Conservation (phyloP, 2,329 filamentous ascomycete species). For the Plenodomus biglobosus region DNA sequence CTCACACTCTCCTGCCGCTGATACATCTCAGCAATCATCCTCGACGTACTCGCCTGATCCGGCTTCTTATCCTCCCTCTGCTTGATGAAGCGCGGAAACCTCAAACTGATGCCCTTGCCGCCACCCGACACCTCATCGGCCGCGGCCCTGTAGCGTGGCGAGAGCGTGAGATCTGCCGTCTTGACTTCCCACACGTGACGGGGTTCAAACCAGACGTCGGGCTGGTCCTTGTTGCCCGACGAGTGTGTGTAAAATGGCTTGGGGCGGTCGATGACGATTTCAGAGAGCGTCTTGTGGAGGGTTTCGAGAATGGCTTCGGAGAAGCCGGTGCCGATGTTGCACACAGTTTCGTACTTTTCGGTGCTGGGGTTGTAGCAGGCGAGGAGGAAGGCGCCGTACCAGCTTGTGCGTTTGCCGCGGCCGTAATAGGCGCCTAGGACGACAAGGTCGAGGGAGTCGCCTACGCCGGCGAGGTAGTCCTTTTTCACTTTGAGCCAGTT, state of each 20-base stretch:
- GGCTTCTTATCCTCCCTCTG: constrained; percentile 93
- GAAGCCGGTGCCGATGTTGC: constrained; percentile 98
- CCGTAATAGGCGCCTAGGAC: constrained; percentile 93
- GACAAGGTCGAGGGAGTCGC: constrained; percentile 94
- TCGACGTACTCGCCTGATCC: constrained; percentile 80
- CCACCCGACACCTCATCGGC: constrained; percentile 72
- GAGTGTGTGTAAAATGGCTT: constrained; percentile 96
- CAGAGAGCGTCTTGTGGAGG: constrained; percentile 72
- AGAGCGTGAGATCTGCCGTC: constrained; percentile 91
- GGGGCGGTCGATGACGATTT: constrained; percentile 79
- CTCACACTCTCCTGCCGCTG: constrained; percentile 86
- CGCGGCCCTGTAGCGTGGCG: constrained; percentile 90
- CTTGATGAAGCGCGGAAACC: constrained; percentile 93
- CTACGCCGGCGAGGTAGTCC: constrained; percentile 90
- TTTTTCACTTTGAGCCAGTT: constrained; percentile 99
- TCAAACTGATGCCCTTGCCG: constrained; percentile 77
- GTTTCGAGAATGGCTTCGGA: constrained; percentile 92
- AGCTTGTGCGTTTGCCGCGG: constrained; percentile 90
- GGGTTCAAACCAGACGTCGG: constrained; percentile 98
- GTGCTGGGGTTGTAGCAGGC: constrained; percentile 83
- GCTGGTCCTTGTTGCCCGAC: constrained; percentile 82
- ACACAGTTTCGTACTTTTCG: constrained; percentile 90
- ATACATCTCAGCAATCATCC: constrained; percentile 96
- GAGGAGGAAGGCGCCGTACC: constrained; percentile 93
- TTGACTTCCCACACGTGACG: constrained; percentile 96